These are phyloP conservation scores for Allomyces macrogynus DNA, from an alignment of 192 early-diverging fungal genomes.

Conservation along the genomic window DNA sequence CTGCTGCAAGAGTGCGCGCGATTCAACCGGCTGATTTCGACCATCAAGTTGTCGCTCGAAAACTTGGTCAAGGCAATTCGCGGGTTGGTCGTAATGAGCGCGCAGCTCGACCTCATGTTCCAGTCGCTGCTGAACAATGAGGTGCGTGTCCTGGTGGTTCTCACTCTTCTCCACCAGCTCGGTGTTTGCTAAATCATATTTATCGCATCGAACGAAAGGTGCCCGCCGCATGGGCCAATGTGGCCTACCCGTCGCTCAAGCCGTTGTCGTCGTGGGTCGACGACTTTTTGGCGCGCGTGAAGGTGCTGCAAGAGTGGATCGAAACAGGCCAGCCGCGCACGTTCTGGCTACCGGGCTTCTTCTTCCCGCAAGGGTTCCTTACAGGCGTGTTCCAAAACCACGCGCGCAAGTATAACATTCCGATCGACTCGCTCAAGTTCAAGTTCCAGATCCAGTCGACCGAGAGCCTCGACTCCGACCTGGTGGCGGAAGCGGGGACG, in stretches of 20 bases:
- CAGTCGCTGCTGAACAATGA: conserved; percentile 36
- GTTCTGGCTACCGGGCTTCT: conserved; percentile 44
- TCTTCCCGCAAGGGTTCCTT: conserved; percentile 44
- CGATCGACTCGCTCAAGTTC: conserved; percentile 33
- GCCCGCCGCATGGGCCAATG: conserved; percentile 23
- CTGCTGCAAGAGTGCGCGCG: conserved; percentile 5
- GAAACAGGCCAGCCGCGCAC: conserved; percentile 25
- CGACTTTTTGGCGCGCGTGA: conserved; percentile 25
- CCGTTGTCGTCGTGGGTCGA: conserved; percentile 34
- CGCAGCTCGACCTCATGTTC: conserved; percentile 14
- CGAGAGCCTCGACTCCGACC: conserved; percentile 9
- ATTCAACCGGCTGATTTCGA: conserved; percentile 59
- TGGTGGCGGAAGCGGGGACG: not conserved
- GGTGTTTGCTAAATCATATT: no score
- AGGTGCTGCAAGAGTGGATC: conserved; percentile 19
- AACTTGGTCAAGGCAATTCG: conserved; percentile 42
- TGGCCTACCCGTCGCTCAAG: conserved; percentile 35
- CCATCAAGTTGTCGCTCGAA: conserved; percentile 22
- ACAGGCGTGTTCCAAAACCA: conserved; percentile 42
- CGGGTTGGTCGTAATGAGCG: conserved; percentile 2
- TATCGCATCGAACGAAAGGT: conserved; percentile 11
- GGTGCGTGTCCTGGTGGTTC: no score
- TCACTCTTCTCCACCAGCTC: no score
- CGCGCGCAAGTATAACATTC: conserved; percentile 32
- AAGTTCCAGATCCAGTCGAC: conserved; percentile 21